phyloP scores from a whole-genome alignment of 345 rosid genomes.

The Lepidium didymum region DNA sequence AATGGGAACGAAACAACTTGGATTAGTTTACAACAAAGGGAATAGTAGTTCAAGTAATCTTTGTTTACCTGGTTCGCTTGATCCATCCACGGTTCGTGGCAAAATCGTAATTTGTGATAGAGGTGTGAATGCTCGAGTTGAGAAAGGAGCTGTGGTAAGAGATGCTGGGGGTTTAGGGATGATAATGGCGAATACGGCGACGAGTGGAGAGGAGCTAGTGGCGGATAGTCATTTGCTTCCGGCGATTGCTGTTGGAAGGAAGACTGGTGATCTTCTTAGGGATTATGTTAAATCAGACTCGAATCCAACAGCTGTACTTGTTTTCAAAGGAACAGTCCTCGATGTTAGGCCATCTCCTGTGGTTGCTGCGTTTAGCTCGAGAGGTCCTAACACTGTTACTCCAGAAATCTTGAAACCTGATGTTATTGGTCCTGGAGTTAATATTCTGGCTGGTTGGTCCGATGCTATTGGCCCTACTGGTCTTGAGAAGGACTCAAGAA shows the following conservation, averaged over 20 bases:
- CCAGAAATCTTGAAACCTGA: constrained; percentile 85
- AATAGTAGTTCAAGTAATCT: constrained; percentile 38
- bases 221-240: constrained; percentile 85
- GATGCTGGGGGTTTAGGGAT: constrained; percentile 84
- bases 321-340: constrained; percentile 65
- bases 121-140: constrained; percentile 66
- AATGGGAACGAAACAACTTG: constrained; percentile 45
- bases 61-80: constrained; percentile 72
- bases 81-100: constrained; percentile 47
- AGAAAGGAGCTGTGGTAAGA: constrained; percentile 70
- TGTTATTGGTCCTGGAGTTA: constrained; percentile 84
- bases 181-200: constrained; percentile 67
- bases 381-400: constrained; percentile 76
- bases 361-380: constrained; percentile 83
- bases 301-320: constrained; percentile 49
- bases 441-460: constrained; percentile 81
- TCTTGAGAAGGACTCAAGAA: constrained; percentile 54
- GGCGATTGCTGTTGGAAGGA: constrained; percentile 62
- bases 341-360: constrained; percentile 68
- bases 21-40: constrained; percentile 48
- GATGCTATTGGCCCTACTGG: constrained; percentile 69
- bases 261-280: constrained; percentile 49
- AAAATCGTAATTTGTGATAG: constrained; percentile 80
- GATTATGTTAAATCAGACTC: constrained; percentile 36
- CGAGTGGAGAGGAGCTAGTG: constrained; percentile 65